Base-by-base conservation (phyloP, 2,329 filamentous ascomycete genomes). In the Phoma sp. region DNA sequence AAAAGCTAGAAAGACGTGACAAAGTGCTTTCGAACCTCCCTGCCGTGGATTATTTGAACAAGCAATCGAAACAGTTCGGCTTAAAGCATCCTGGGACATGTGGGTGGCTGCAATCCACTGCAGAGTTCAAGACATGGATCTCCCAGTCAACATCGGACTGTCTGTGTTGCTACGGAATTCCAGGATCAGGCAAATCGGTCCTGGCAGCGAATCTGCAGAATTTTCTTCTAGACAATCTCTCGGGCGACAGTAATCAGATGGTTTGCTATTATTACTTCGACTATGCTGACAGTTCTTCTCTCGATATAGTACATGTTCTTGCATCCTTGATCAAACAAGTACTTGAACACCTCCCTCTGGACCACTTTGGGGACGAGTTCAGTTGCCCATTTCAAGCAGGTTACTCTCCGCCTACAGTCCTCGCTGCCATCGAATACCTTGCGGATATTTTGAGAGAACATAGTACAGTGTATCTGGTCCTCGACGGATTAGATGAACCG, bases 101-200 rank as follows among this genome's bases (percentile, higher is more conserved):
- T 10, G 9, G 1, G 6, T 29, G 25, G 25, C 25, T 9, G 25
- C 25, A 43, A 43, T 7, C 38, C 62, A 1, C 54, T 67, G 3
- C 31, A 4, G 10, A 31, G 4, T 64, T 52, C 32, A 12, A 27
- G 12, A n/a, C 39, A 4, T 67, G 61, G 63, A 13, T 44, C 1
- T 6, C 15, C 19, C 41, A 53, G 1, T 21, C 41, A 15, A 17
- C 4, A 0, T 62, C 63, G 1, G 41, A 50, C n/a, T 65, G 56
- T 32, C 33, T 68, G 1, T 61, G 51, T 17, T 65, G 55, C 32
- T 69, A 62, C 39, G 64, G 62, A 2, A 70, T 68, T 21, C 65
- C 61, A 0, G 65, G 62, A 1, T 64, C 65, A 9, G 62, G 64
- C 1, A 70, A 67, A 55, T 64, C 64, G 1, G 45, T 69, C 2